Evolutionary conservation across 306 rosid genomes (phyloP).

Genomic region (Castanea crenata): DNA sequence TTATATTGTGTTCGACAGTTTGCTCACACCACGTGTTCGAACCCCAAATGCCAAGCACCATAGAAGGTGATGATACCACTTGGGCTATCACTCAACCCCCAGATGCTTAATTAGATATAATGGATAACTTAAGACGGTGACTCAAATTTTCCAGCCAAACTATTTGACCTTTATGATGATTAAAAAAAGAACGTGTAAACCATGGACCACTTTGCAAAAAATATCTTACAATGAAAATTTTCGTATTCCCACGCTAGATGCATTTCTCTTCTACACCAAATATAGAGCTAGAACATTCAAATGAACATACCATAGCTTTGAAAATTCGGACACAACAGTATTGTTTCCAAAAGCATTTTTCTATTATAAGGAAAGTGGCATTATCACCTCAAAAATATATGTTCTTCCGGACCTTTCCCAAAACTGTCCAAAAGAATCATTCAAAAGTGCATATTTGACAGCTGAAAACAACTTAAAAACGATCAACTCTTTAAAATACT

Average conservation of each 20-base stretch:
- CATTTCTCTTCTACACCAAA: neutral
- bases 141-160: neutral
- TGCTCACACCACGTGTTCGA: too few relatives aligned
- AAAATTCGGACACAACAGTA: neutral
- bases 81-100: too few relatives aligned
- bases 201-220: neutral
- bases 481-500: neutral
- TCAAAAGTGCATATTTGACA: neutral
- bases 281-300: neutral
- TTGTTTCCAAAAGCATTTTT: neutral
- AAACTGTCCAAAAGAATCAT: neutral
- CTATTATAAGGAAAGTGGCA: neutral
- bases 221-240: neutral
- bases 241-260: conserved; percentile 3
- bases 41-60: too few relatives aligned
- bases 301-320: neutral
- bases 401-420: neutral
- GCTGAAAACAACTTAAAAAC: neutral
- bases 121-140: neutral
- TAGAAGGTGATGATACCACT: too few relatives aligned
- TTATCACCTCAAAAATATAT: neutral
- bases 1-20: neutral
- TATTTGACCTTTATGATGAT: neutral
- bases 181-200: neutral
- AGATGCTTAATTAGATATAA: neutral